Conservation (phyloP, 1,284 basidiomycete species). For the Sutorius eximius region DNA sequence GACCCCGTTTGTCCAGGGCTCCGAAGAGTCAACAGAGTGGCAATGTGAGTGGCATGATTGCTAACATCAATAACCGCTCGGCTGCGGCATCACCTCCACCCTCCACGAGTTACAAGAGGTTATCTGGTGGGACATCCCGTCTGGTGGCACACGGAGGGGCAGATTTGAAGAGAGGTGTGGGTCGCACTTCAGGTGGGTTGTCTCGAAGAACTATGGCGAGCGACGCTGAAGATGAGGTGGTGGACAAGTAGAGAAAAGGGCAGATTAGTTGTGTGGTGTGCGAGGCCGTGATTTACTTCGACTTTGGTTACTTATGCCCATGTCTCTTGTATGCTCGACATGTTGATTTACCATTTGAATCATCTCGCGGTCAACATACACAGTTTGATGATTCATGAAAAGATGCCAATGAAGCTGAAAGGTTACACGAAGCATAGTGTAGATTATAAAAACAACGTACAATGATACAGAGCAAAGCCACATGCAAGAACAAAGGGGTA, state of each 20-base stretch:
- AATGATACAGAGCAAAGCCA: conserved; percentile 22
- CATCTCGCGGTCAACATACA: background rate
- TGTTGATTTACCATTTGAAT: background rate
- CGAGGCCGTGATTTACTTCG: background rate
- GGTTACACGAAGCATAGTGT: conserved; percentile 33
- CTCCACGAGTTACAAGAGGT: conserved; percentile 40
- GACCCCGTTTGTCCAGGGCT: conserved; percentile 51
- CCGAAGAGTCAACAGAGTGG: conserved; percentile 43
- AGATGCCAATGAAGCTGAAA: background rate
- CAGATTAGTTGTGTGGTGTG: background rate
- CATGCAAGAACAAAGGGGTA: conserved; percentile 3
- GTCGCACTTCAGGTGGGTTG: conserved; percentile 53
- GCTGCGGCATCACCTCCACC: conserved; percentile 42
- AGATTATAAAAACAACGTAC: conserved; percentile 32
- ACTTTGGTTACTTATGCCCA: background rate
- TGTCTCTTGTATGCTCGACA: background rate
- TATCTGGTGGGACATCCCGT: conserved; percentile 43
- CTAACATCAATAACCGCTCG: conserved; percentile 53
- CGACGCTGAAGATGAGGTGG: conserved; percentile 75
- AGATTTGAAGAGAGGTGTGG: conserved; percentile 38
- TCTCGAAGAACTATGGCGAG: conserved; percentile 76
- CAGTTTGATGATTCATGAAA: background rate
- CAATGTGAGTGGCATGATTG: conserved; percentile 54
- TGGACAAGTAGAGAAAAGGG: conserved; percentile 35
- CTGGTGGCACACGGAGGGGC: conserved; percentile 23